A percentile compares a stretch with the other conserved stretches of the same genome.
These are phyloP conservation scores for Brassica hybrid DNA, from an alignment of 441 rosid species.

Conservation along the genomic window DNA sequence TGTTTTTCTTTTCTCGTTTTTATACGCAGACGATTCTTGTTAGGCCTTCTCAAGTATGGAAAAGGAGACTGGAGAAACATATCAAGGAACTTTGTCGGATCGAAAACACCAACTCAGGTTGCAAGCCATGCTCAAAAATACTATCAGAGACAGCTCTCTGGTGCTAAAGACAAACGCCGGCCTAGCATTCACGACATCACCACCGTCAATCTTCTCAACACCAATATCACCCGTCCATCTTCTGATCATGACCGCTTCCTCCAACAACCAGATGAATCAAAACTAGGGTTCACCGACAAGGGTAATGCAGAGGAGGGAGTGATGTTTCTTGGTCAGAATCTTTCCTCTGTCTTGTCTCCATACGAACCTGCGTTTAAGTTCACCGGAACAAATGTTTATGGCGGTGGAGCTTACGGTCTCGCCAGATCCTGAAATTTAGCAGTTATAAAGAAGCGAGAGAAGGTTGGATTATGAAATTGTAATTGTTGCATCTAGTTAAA, in stretches of 20 bases:
- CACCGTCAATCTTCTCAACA: conserved; percentile 39
- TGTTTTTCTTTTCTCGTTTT: neutral
- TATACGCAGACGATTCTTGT: conserved; percentile 55
- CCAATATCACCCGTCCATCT: conserved; percentile 21
- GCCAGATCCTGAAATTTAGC: conserved; percentile 10
- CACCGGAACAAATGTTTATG: conserved; percentile 1
- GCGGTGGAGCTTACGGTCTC: conserved; percentile 12
- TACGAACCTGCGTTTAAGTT: conserved; percentile 11
- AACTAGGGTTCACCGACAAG: conserved; percentile 24
- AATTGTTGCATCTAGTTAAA: conserved; percentile 10
- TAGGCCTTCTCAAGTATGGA: conserved; percentile 62
- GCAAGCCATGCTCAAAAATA: conserved; percentile 80
- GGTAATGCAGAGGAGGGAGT: conserved; percentile 29
- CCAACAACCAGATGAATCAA: conserved; percentile 36
- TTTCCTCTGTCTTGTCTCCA: conserved; percentile 38
- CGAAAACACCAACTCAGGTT: conserved; percentile 76
- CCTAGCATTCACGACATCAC: conserved; percentile 71
- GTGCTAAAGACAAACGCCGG: conserved; percentile 59
- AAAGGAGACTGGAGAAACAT: conserved; percentile 85
- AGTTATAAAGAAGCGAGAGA: conserved; percentile 1
- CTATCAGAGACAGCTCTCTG: conserved; percentile 56
- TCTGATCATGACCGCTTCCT: conserved; percentile 34
- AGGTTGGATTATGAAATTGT: conserved; percentile 19
- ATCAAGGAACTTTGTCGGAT: conserved; percentile 60
- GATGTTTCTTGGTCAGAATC: conserved; percentile 41